These are phyloP conservation scores for Dioscorea cayenensis DNA, from an alignment of 116 monocot genomes.

Conservation along the genomic window DNA sequence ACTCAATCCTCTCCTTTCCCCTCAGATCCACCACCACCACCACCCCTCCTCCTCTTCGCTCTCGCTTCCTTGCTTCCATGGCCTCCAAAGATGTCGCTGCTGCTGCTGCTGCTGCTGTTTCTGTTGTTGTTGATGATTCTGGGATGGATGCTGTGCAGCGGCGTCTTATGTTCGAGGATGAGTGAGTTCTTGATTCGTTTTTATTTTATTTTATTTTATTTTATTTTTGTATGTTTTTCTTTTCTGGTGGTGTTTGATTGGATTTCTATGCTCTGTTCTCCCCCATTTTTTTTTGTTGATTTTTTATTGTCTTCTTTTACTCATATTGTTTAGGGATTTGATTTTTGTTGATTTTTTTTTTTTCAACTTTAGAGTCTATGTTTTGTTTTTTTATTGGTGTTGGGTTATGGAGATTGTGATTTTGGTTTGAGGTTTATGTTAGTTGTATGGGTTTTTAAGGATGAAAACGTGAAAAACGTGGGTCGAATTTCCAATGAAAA, in stretches of 20 bases:
- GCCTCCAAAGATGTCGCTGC: not conserved
- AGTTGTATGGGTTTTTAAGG: no score
- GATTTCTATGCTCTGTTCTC: not conserved
- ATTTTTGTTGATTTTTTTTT: not conserved
- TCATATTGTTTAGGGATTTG: not conserved
- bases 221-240: not conserved
- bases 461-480: no score
- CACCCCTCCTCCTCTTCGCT: not conserved
- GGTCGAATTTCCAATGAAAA: no score
- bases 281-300: not conserved
- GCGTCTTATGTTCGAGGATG: constrained; percentile 78
- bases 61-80: not conserved
- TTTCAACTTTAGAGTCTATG: not conserved
- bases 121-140: constrained; percentile 18
- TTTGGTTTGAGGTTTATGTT: not conserved
- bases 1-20: not conserved
- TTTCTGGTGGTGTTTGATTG: not conserved
- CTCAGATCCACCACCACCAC: not conserved
- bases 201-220: no score
- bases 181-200: constrained; percentile 23
- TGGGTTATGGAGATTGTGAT: no score
- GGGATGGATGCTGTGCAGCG: constrained; percentile 61
- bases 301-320: not conserved
- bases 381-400: not conserved
- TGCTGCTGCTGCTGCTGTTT: no score